These are phyloP conservation scores for Kwoniella sp. DNA, from an alignment of 768 basidiomycete genomes.

Conservation along the genomic window DNA sequence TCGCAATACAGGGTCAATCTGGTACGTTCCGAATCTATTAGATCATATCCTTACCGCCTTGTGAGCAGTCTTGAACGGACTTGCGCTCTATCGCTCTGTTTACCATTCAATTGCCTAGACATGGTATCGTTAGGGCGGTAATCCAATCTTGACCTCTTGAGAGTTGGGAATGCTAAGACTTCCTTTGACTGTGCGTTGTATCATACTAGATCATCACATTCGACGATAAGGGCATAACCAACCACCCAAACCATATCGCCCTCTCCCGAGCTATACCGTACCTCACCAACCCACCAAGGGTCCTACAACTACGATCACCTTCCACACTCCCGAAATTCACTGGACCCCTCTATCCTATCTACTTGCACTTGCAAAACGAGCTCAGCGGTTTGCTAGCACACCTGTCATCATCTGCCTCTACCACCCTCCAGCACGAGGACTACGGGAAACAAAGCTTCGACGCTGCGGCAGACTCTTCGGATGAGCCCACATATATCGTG, in stretches of 20 bases:
- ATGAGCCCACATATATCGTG: conserved; percentile 51
- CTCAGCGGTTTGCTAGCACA: background rate
- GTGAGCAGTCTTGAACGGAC: too few relatives aligned
- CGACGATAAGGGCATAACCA: conserved; percentile 73
- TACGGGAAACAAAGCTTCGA: background rate
- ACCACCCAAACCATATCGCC: conserved; percentile 82
- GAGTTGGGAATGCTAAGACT: too few relatives aligned
- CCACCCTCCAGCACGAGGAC: background rate
- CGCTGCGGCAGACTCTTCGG: too few relatives aligned
- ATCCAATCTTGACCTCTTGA: too few relatives aligned
- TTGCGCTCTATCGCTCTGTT: too few relatives aligned
- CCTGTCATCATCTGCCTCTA: background rate
- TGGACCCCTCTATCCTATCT: conserved; percentile 30
- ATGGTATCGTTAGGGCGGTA: too few relatives aligned
- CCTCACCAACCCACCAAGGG: conserved; percentile 47
- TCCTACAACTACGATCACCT: conserved; percentile 33
- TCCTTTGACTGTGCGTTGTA: background rate
- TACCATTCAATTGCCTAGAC: too few relatives aligned
- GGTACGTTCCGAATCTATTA: conserved; percentile 59
- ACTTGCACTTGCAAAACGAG: conserved; percentile 1
- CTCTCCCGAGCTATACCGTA: conserved; percentile 64
- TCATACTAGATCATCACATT: conserved; percentile 76
- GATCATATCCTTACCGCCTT: background rate
- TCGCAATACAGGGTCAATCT: conserved; percentile 64
- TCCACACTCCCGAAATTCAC: conserved; percentile 42